A percentile compares a stretch with the other conserved stretches of the same genome.
Conservation (phyloP, 768 basidiomycete species). For the Boletales sp. region DNA sequence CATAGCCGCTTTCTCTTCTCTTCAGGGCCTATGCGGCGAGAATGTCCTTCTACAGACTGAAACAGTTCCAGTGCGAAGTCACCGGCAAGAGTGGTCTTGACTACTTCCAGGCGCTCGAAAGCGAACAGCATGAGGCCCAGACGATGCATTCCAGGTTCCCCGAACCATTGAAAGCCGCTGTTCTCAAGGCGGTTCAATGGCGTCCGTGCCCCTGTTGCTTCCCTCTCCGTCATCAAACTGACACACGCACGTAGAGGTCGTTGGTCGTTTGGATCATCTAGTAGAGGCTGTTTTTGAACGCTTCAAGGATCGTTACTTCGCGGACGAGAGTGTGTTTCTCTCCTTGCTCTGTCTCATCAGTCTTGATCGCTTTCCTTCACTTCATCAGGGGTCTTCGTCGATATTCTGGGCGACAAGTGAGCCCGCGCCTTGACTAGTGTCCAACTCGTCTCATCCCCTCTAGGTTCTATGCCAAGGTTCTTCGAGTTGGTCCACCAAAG, state of each 20-base stretch:
- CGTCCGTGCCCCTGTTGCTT: conserved; percentile 58
- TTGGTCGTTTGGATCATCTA: conserved; percentile 92
- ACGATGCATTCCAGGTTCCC: conserved; percentile 91
- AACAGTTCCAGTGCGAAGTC: conserved; percentile 96
- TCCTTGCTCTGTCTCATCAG: conserved; percentile 4
- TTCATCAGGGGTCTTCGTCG: conserved; percentile 76
- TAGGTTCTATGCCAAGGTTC: conserved; percentile 81
- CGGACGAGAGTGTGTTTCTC: conserved; percentile 73
- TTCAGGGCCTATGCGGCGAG: conserved; percentile 78
- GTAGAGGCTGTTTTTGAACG: conserved; percentile 95
- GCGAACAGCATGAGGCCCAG: conserved; percentile 85
- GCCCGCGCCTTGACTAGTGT: conserved; percentile 18
- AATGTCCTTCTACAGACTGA: conserved; percentile 91
- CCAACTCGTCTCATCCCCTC: conserved; percentile 13
- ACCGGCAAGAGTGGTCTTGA: conserved; percentile 91
- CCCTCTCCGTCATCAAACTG: conserved; percentile 11
- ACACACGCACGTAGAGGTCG: conserved; percentile 66
- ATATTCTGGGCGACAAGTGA: conserved; percentile 83
- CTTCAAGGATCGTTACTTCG: conserved; percentile 94
- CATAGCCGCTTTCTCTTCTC: conserved; percentile 14
- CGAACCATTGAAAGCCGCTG: conserved; percentile 85
- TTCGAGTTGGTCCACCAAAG: conserved; percentile 72
- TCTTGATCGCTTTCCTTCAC: conserved; percentile 15
- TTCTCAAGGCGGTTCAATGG: conserved; percentile 94
- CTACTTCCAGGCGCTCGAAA: conserved; percentile 92